Evolutionary conservation across 208 protist genomes (phyloP), one percentile per base, ranked within the genome.

Genomic region (Trypanosoma platydactyli): DNA sequence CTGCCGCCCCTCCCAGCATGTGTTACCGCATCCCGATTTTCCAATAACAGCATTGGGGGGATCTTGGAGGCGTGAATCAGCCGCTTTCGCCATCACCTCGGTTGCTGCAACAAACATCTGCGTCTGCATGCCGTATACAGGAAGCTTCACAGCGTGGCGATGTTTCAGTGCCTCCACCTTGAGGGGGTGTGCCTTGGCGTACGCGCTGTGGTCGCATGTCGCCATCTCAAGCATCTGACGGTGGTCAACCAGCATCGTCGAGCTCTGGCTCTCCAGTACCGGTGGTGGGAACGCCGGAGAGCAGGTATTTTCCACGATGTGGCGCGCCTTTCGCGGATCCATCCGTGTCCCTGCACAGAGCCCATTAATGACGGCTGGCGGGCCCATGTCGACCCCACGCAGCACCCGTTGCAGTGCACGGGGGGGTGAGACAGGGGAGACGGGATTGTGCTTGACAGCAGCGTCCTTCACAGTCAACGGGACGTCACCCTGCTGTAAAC

Each of bases 111-210:
- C 65, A 48, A 89, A 91, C 33, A 91, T 78, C 46, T 81, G 77
- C 20, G 84, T 76, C 22, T 78, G 54, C 35, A 78, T 51, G n/a
- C 57, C 60, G 73, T 86, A 90, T 25, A 48, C 59, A 20, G 76
- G 81, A 18, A 77, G 48, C 22, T 56, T 71, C 13, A 95, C 79
- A 30, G 89, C 84, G 61, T 90, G 75, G 29, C 69, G 73, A 57
- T 84, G 90, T 22, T 61, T 74, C 55, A 93, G 57, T 29, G 89
- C 82, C 56, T 87, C 83, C 20, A 80, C 80, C 66, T 89, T 73
- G 1, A 95, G 73, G 25, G 78, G 70, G 57, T 93, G 82, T 9
- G 46, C 71, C 25, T 76, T 57, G n/a, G 64, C 61, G 64, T 88
- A 95, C 30, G 62, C 70, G 0, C 66, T 79, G 44, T 84, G 75